Conservation (phyloP, 352 stramenopile species). For the Phytopythium aichiense region DNA sequence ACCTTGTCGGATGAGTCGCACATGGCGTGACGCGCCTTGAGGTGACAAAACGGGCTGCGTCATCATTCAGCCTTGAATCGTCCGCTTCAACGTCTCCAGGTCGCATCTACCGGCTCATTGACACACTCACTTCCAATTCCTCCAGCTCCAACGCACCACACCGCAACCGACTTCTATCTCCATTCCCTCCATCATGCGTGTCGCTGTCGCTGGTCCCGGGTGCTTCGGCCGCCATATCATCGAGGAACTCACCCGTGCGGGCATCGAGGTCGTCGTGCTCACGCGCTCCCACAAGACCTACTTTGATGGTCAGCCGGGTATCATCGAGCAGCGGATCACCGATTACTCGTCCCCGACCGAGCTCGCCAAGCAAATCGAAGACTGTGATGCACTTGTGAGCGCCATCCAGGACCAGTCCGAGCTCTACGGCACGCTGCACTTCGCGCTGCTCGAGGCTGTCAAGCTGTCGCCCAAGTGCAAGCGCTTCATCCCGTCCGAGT, state of each 20-base stretch:
- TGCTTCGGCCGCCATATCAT: constrained; percentile 27
- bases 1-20: not conserved
- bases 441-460: constrained; percentile 26
- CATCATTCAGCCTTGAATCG: not conserved
- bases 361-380: constrained; percentile 14
- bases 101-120: not conserved
- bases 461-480: constrained; percentile 33
- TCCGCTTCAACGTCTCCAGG: not conserved
- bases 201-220: constrained; percentile 29
- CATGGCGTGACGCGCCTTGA: not conserved
- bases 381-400: constrained; percentile 31
- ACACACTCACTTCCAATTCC: constrained; percentile 1
- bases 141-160: not conserved
- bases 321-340: constrained; percentile 25
- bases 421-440: constrained; percentile 13
- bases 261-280: constrained; percentile 30
- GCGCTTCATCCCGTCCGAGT: constrained; percentile 43
- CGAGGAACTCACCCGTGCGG: constrained; percentile 17
- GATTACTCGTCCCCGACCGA: constrained; percentile 25
- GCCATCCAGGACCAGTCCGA: constrained; percentile 15
- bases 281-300: constrained; percentile 33
- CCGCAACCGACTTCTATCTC: not conserved
- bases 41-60: not conserved
- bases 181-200: constrained; percentile 18
- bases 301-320: constrained; percentile 24